phyloP scores from a whole-genome alignment of 768 basidiomycete genomes.

The Holtermannia corniformis region DNA sequence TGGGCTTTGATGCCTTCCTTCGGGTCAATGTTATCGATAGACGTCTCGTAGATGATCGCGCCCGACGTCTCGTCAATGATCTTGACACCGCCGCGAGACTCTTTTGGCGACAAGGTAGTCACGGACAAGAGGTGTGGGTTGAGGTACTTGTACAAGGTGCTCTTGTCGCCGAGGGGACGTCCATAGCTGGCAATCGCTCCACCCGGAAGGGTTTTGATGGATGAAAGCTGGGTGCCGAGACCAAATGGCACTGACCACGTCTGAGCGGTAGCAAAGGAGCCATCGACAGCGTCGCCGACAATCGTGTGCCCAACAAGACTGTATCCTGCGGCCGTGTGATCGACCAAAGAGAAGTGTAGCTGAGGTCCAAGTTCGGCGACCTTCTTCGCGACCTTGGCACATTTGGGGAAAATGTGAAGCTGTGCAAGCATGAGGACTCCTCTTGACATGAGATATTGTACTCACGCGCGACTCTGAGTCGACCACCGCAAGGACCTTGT shows the following conservation, averaged over 20 bases:
- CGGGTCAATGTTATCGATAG: conserved; percentile 45
- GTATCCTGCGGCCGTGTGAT: background rate
- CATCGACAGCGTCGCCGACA: background rate
- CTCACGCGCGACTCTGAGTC: conserved; percentile 18
- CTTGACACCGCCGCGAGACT: conserved; percentile 54
- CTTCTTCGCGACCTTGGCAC: conserved; percentile 30
- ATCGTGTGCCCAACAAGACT: background rate
- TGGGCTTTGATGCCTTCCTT: conserved; percentile 49
- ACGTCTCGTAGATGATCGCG: conserved; percentile 57
- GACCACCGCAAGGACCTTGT: conserved; percentile 30
- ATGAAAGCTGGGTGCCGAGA: conserved; percentile 52
- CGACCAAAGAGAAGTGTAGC: conserved; percentile 10
- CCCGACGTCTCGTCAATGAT: conserved; percentile 75
- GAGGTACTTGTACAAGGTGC: conserved; percentile 87
- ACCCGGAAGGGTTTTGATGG: conserved; percentile 45
- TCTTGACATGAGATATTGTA: background rate
- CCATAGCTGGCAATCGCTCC: conserved; percentile 65
- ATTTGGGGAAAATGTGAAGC: conserved; percentile 38
- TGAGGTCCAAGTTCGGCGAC: conserved; percentile 18
- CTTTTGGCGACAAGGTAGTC: conserved; percentile 46
- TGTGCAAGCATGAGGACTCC: background rate
- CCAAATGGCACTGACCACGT: conserved; percentile 58
- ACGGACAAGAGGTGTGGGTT: conserved; percentile 69
- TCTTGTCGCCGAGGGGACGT: conserved; percentile 74
- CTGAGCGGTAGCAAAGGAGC: conserved; percentile 49